Evolutionary conservation across 1,284 basidiomycete genomes (phyloP).

Genomic region (Papiliotrema terrestris): DNA sequence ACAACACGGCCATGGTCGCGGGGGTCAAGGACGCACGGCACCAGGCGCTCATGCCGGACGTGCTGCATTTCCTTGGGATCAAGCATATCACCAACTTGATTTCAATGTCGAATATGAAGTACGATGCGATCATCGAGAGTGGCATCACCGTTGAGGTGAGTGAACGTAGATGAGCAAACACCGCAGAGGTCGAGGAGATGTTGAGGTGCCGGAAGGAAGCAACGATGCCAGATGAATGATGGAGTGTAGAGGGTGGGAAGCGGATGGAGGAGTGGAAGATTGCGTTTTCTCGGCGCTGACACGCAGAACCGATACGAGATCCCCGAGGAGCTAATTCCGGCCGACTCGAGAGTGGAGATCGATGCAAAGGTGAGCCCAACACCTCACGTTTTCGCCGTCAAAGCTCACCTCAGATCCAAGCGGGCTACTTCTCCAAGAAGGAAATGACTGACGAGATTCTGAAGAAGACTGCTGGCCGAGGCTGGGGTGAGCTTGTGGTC

Average conservation of each 20-base stretch:
- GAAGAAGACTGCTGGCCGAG: constrained; percentile 78
- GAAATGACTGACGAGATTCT: constrained; percentile 67
- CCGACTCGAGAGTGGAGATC: constrained; percentile 85
- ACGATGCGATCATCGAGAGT: constrained; percentile 82
- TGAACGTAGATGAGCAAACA: too few species aligned
- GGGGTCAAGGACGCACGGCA: constrained; percentile 96
- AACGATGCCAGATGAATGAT: too few species aligned
- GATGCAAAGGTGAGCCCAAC: constrained; percentile 62
- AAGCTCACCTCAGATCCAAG: constrained; percentile 60
- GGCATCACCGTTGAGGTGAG: constrained; percentile 83
- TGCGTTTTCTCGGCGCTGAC: too few species aligned
- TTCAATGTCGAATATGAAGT: constrained; percentile 82
- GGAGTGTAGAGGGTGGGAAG: too few species aligned
- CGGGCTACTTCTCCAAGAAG: constrained; percentile 84
- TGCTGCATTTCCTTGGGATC: constrained; percentile 90
- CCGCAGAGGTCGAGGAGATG: too few species aligned
- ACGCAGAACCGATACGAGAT: constrained; percentile 13
- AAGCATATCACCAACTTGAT: constrained; percentile 84
- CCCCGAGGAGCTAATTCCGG: constrained; percentile 66
- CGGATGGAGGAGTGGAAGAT: constrained; percentile 65
- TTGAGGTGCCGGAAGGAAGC: too few species aligned
- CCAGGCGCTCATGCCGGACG: constrained; percentile 94
- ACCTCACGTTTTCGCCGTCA: not conserved
- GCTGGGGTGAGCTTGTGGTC: constrained; percentile 60
- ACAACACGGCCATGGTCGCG: constrained; percentile 85